A percentile compares a stretch with the other conserved stretches of the same genome.
Evolutionary conservation across 495 filamentous ascomycete genomes (phyloP).

Genomic region (Amorphotheca resinae): DNA sequence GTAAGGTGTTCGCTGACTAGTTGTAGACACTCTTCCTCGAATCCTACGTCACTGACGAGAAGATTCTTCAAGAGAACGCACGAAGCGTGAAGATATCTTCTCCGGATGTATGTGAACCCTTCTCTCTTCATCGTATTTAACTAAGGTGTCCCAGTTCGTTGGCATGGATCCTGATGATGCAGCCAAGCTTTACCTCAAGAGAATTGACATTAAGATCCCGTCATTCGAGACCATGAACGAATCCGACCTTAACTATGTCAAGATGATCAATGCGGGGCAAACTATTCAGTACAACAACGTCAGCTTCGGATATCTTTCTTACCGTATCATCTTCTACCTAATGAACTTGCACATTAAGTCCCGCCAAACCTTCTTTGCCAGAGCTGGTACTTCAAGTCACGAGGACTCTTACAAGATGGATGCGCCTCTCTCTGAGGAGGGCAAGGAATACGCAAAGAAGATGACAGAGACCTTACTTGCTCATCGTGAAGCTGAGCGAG

Average conservation of each 20-base stretch:
- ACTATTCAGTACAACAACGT: conserved; percentile 86
- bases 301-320: conserved; percentile 86
- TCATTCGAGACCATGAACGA: conserved; percentile 97
- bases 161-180: conserved; percentile 88
- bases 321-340: conserved; percentile 95
- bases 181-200: conserved; percentile 75
- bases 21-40: conserved; percentile 86
- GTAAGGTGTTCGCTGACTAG: conserved; percentile 5
- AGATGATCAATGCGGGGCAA: conserved; percentile 99
- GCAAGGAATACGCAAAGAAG: conserved; percentile 71
- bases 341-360: conserved; percentile 95
- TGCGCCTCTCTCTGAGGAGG: conserved; percentile 68
- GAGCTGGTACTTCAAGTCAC: conserved; percentile 55
- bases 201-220: conserved; percentile 85
- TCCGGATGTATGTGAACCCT: conserved; percentile 45
- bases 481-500: conserved; percentile 71
- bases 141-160: conserved; percentile 46
- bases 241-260: conserved; percentile 86
- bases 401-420: conserved; percentile 87
- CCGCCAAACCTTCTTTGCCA: conserved; percentile 84
- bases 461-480: conserved; percentile 72
- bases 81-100: conserved; percentile 95
- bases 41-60: conserved; percentile 83
- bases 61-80: conserved; percentile 94
- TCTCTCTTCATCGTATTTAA: conserved; percentile 18